phyloP scores from a whole-genome alignment of 441 rosid species.

The Mallotus japonicus region DNA sequence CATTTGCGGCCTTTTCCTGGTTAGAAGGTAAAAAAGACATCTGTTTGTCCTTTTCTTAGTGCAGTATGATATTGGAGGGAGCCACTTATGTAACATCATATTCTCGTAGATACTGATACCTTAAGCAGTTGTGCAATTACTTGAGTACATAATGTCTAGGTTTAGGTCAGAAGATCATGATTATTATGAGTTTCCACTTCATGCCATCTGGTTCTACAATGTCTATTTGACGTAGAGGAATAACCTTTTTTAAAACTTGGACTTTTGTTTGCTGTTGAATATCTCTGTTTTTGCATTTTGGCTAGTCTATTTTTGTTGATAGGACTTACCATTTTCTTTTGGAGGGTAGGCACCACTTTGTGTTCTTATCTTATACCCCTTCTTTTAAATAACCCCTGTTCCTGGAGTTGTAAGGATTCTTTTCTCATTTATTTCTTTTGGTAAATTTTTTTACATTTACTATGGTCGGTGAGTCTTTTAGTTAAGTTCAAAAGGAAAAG shows the following conservation, averaged over 20 bases:
- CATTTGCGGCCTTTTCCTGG: background rate
- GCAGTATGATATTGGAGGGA: background rate
- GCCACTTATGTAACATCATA: background rate
- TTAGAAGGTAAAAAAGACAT: no score
- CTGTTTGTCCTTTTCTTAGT: background rate
- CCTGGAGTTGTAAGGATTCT: background rate
- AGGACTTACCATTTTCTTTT: no score
- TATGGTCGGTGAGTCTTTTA: background rate
- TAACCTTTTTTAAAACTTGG: background rate
- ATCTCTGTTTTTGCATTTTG: no score
- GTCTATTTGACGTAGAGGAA: background rate
- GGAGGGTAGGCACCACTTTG: no score
- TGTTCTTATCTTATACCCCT: no score
- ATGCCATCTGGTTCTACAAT: background rate
- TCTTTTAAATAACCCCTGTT: background rate
- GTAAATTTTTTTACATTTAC: background rate
- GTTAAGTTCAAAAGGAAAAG: background rate
- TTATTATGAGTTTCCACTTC: background rate
- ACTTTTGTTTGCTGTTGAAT: no score
- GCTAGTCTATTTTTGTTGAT: no score
- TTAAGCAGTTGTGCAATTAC: background rate
- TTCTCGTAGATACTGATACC: background rate
- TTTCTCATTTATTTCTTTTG: background rate
- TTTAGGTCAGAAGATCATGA: background rate
- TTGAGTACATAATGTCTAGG: background rate